phyloP scores from a whole-genome alignment of 2,329 filamentous ascomycete genomes.

The Epichloe sibirici region DNA sequence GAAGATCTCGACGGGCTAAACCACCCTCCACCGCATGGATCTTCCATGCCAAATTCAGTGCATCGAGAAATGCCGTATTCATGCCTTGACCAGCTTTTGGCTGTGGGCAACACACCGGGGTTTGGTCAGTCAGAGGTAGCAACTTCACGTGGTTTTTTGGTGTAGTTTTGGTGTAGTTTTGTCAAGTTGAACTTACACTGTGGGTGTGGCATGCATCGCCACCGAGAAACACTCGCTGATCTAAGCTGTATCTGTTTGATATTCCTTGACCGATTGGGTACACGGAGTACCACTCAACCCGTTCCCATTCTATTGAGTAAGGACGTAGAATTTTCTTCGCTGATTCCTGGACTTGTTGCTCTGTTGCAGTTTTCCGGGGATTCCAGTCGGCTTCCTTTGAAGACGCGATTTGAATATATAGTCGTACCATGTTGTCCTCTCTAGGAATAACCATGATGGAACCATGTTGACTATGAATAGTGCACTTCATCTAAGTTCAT shows the following conservation, averaged over 20 bases:
- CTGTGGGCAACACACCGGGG: conserved; percentile 26
- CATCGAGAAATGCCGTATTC: conserved; percentile 71
- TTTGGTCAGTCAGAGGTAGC: not conserved
- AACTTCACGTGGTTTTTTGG: not conserved
- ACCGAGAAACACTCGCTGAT: conserved; percentile 60
- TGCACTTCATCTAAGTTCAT: conserved; percentile 50
- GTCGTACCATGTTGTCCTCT: conserved; percentile 54
- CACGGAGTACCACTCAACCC: conserved; percentile 62
- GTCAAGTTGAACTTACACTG: conserved; percentile 38
- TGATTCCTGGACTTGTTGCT: conserved; percentile 49
- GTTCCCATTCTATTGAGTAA: conserved; percentile 55
- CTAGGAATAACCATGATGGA: conserved; percentile 73
- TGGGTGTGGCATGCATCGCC: conserved; percentile 74
- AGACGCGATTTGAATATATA: conserved; percentile 56
- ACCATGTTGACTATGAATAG: conserved; percentile 60
- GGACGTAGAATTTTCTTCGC: conserved; percentile 55
- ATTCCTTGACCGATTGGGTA: conserved; percentile 69
- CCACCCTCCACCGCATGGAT: conserved; percentile 81
- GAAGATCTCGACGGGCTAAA: conserved; percentile 60
- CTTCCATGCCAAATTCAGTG: conserved; percentile 90
- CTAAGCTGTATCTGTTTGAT: conserved; percentile 52
- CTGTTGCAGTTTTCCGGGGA: conserved; percentile 50
- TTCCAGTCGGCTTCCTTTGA: conserved; percentile 49
- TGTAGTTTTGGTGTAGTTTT: not conserved
- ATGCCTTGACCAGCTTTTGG: conserved; percentile 70